Evolutionary conservation across 441 rosid genomes (phyloP).

Genomic region (Gossypium lobatum): DNA sequence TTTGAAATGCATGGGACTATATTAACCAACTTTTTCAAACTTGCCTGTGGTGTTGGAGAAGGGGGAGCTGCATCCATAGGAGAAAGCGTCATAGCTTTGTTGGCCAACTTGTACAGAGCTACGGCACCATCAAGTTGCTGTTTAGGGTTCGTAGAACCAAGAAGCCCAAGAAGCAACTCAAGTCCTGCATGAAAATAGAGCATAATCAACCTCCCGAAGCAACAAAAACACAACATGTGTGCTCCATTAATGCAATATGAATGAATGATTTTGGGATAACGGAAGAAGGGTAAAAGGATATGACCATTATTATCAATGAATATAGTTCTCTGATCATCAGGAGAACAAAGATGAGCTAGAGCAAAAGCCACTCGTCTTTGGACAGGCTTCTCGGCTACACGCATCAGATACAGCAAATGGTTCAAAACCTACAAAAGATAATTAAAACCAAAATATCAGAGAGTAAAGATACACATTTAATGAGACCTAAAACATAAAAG

Average conservation of each 20-base stretch:
- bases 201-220: constrained; percentile 16
- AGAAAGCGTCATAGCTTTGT: constrained; percentile 78
- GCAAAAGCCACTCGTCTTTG: constrained; percentile 88
- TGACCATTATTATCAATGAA: constrained; percentile 74
- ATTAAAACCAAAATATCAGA: constrained; percentile 11
- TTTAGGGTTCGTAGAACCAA: constrained; percentile 61
- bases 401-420: constrained; percentile 83
- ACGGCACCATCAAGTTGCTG: constrained; percentile 96
- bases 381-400: constrained; percentile 73
- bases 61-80: constrained; percentile 94
- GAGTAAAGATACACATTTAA: constrained; percentile 15
- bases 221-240: constrained; percentile 15
- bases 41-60: constrained; percentile 91
- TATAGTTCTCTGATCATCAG: constrained; percentile 81
- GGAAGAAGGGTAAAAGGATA: constrained; percentile 3
- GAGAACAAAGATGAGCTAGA: constrained; percentile 92
- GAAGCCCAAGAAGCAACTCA: constrained; percentile 83
- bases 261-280: neutral
- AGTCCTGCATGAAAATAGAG: constrained; percentile 48
- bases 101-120: constrained; percentile 75
- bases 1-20: neutral
- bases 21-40: constrained; percentile 14
- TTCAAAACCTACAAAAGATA: constrained; percentile 62
- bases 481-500: neutral
- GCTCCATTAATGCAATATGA: constrained; percentile 5